A percentile compares a stretch with the other conserved stretches of the same genome.
Conservation (phyloP, 1,284 basidiomycete species). For the Cerrena zonata region DNA sequence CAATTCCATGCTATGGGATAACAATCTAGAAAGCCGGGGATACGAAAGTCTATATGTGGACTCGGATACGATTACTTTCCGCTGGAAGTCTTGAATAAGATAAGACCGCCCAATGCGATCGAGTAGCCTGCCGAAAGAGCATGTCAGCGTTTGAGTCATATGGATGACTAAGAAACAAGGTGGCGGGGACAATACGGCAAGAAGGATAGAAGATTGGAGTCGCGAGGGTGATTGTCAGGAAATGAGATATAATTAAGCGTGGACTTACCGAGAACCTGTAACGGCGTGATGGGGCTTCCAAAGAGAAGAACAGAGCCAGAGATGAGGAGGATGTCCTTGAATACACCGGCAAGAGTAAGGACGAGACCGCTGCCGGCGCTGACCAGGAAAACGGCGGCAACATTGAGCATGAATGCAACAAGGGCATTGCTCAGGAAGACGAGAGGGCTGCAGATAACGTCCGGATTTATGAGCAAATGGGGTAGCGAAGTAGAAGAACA, state of each 20-base stretch:
- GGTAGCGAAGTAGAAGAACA: neutral
- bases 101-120: constrained; percentile 74
- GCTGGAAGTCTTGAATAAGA: constrained; percentile 77
- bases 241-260: neutral
- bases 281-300: constrained; percentile 68
- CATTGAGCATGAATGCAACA: constrained; percentile 87
- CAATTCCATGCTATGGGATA: no score
- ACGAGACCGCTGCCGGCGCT: constrained; percentile 83
- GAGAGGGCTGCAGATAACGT: constrained; percentile 41
- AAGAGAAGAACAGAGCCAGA: constrained; percentile 83
- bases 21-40: no score
- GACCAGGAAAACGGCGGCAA: constrained; percentile 92
- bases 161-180: no score
- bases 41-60: neutral
- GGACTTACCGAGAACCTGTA: constrained; percentile 72
- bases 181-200: no score
- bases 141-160: no score
- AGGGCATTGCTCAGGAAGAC: constrained; percentile 81
- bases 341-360: constrained; percentile 89
- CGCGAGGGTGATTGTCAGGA: constrained; percentile 4
- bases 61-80: constrained; percentile 40
- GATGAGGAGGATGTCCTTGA: constrained; percentile 68
- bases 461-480: neutral
- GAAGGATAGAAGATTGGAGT: neutral
- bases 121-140: no score